These are phyloP conservation scores for Penicillium sp. DNA, from an alignment of 2,329 filamentous ascomycete genomes.

Conservation along the genomic window DNA sequence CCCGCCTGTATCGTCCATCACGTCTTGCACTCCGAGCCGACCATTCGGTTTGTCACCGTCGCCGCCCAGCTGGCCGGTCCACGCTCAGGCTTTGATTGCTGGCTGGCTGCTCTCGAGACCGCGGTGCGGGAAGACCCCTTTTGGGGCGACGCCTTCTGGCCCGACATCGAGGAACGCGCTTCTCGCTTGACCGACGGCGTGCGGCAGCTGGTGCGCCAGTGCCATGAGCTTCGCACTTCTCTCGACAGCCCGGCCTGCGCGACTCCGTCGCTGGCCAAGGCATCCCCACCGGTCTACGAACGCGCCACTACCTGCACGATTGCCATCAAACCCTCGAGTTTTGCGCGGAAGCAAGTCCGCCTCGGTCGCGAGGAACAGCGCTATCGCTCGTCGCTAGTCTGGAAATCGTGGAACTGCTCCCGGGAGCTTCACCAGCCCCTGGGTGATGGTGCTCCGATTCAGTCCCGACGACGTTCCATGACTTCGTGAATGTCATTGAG, in stretches of 20 bases:
- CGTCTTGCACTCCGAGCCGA: slow-evolving; percentile 46
- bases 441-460: slow-evolving; percentile 13
- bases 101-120: slow-evolving; percentile 37
- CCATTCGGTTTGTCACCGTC: slow-evolving; percentile 44
- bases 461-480: slow-evolving; percentile 25
- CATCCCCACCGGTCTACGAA: slow-evolving; percentile 20
- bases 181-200: slow-evolving; percentile 39
- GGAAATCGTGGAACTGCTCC: slow-evolving; percentile 27
- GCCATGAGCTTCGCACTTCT: slow-evolving; percentile 35
- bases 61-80: slow-evolving; percentile 42
- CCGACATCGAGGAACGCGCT: slow-evolving; percentile 42
- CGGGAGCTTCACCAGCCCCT: slow-evolving; percentile 22
- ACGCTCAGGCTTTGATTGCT: slow-evolving; percentile 39
- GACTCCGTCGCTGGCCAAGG: slow-evolving; percentile 17
- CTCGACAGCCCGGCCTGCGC: slow-evolving; percentile 23
- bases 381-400: slow-evolving; percentile 26
- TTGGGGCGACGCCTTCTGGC: slow-evolving; percentile 45
- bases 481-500: slow-evolving; percentile 18
- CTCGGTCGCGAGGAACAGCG: slow-evolving; percentile 37
- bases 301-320: slow-evolving; percentile 25
- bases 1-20: slow-evolving; percentile 48
- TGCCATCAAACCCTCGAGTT: slow-evolving; percentile 30
- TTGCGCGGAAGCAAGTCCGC: slow-evolving; percentile 32
- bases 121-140: slow-evolving; percentile 45
- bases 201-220: slow-evolving; percentile 41